A percentile compares a stretch with the other conserved stretches of the same genome.
These are phyloP conservation scores for Calamus simplicifolius DNA, from an alignment of 176 grass and related monocot species.

Conservation along the genomic window DNA sequence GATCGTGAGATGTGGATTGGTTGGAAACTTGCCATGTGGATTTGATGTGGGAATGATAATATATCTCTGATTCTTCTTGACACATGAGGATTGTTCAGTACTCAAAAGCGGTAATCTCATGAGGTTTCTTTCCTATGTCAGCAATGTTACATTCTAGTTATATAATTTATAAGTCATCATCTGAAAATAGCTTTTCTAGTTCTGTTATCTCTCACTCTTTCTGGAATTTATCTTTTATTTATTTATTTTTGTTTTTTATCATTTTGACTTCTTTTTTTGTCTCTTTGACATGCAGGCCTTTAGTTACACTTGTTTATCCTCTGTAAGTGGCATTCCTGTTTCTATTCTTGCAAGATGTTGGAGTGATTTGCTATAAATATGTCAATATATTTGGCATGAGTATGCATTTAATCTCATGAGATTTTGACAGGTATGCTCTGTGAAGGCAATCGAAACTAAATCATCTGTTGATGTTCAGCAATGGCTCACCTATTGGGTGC, in stretches of 20 bases:
- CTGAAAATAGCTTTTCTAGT: background rate
- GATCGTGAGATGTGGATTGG: too few relatives aligned
- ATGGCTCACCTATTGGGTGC: conserved; percentile 79
- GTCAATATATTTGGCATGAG: background rate
- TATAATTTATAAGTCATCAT: background rate
- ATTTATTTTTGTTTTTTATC: conserved; percentile 1
- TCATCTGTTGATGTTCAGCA: conserved; percentile 62
- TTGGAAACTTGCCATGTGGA: too few relatives aligned
- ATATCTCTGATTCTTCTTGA: too few relatives aligned
- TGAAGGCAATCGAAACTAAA: conserved; percentile 59
- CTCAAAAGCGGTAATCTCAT: too few relatives aligned
- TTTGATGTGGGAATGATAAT: too few relatives aligned
- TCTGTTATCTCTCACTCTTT: background rate
- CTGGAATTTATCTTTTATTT: background rate
- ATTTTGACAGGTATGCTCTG: conserved; percentile 51
- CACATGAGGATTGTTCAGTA: too few relatives aligned
- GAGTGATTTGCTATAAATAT: background rate
- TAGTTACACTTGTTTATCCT: conserved; percentile 61
- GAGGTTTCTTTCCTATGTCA: too few relatives aligned
- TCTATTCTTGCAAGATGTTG: too few relatives aligned
- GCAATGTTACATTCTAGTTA: too few relatives aligned
- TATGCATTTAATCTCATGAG: background rate
- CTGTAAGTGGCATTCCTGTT: conserved; percentile 36
- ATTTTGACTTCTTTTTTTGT: conserved; percentile 8
- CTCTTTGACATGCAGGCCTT: conserved; percentile 32